Evolutionary conservation across 2,329 filamentous ascomycete species (phyloP).

Genomic region (Nannizzia gypsea): DNA sequence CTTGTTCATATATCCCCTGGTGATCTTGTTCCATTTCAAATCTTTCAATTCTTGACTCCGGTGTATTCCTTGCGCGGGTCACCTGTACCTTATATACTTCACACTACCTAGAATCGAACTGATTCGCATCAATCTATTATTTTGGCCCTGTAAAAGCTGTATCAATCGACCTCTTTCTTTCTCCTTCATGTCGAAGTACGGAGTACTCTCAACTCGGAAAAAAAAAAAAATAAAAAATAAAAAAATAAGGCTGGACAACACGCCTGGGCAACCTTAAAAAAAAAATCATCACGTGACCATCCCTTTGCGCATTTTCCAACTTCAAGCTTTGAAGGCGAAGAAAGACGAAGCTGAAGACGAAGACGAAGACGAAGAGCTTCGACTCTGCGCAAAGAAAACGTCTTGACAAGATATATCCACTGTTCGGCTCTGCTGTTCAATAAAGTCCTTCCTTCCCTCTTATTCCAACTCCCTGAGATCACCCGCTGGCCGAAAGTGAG

Average conservation of each 20-base stretch:
- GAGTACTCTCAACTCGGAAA: too few species aligned
- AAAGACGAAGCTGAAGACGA: too few species aligned
- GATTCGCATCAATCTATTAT: background rate
- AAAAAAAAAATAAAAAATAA: background rate
- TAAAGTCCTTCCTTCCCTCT: background rate
- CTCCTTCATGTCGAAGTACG: too few species aligned
- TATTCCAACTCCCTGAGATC: background rate
- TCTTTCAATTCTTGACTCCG: background rate
- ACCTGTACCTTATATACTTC: background rate
- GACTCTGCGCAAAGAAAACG: background rate
- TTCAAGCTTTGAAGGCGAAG: background rate
- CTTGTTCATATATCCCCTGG: background rate
- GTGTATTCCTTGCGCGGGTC: background rate
- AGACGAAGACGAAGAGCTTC: background rate
- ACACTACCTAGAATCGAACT: background rate
- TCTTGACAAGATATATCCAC: background rate
- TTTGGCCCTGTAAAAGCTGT: background rate
- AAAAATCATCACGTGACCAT: background rate
- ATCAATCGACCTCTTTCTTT: background rate
- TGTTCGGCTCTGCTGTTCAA: background rate
- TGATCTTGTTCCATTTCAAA: background rate
- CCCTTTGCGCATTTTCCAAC: background rate
- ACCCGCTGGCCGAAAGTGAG: slow-evolving; percentile 4
- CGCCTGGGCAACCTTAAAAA: background rate
- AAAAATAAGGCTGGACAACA: background rate